Base-by-base conservation (phyloP, 2,329 filamentous ascomycete species). In the Pezizomycotina sp. region DNA sequence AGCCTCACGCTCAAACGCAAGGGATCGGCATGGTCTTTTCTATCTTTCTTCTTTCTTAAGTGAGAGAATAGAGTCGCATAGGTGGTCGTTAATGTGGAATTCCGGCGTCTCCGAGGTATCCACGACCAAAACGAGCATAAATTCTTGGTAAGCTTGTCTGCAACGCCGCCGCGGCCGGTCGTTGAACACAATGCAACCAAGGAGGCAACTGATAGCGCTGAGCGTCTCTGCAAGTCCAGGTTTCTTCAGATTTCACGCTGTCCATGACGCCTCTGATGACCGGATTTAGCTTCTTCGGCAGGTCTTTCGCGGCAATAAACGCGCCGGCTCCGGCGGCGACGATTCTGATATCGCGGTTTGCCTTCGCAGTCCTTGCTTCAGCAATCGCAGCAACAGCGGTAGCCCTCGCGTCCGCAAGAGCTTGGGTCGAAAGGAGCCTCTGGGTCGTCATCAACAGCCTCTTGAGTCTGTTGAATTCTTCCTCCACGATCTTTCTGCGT, bases 231-330 rank as follows among this genome's bases (percentile, higher is more conserved):
- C 1, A 98, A 64, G 48, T 89, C 80, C 18, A 77, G 60, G 52
- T 91, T 51, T 93, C 89, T 55, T 98, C 91, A 23, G 74, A 75
- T 59, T 95, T 98, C 53, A 98, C 71, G 52, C 86, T 95, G 56
- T 98, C 89, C 89, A 98, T 98, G 58, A 98, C 79, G 2, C 75
- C 81, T 59, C 92, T 93, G 60, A 98, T 98, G 8, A 92, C 72
- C 12, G 76, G 71, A 44, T 81, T 83, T 6, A 86, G 83, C 55
- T 92, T 95, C 68, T 92, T 95, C 0, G 91, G 86, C 6, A 93
- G 67, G 19, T 78, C 68, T 39, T 74, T 72, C 60, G 95, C 74
- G n/a, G 83, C 77, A 31, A 98, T 78, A 38, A 95, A 61, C 7
- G 84, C 84, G 46, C 80, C 82, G 7, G 86, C 82, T 13, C 83